These are phyloP conservation scores for Suhomyces kunorum DNA, from an alignment of 1,139 yeast species.

Conservation along the genomic window DNA sequence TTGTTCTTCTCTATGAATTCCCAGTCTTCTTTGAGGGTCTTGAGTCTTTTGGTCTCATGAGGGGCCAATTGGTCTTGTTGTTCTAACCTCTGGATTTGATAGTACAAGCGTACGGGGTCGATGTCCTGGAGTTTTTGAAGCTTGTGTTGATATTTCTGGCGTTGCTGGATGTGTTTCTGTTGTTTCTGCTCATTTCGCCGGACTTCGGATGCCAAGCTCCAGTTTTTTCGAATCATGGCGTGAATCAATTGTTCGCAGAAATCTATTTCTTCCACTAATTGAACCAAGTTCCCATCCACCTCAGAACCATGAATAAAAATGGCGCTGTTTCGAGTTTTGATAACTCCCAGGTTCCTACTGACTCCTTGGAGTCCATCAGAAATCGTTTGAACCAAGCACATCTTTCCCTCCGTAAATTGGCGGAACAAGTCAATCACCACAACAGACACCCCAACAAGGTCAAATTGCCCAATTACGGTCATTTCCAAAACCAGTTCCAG, in stretches of 20 bases:
- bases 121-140: conserved; percentile 27
- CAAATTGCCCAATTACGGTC: conserved; percentile 43
- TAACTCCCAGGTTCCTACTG: conserved; percentile 36
- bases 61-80: conserved; percentile 19
- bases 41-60: conserved; percentile 26
- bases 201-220: conserved; percentile 46
- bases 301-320: conserved; percentile 3
- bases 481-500: conserved; percentile 75
- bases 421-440: conserved; percentile 46
- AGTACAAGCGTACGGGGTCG: conserved; percentile 39
- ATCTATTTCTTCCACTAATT: background rate
- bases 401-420: conserved; percentile 43
- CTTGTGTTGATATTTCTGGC: conserved; percentile 39
- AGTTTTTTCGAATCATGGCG: conserved; percentile 44
- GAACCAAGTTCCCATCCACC: too few relatives aligned
- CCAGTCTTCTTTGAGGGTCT: conserved; percentile 41
- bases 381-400: conserved; percentile 48
- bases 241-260: background rate
- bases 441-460: conserved; percentile 41
- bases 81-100: conserved; percentile 32
- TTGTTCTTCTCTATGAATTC: conserved; percentile 37
- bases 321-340: conserved; percentile 17
- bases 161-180: conserved; percentile 39
- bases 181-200: conserved; percentile 40
- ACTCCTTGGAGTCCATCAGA: conserved; percentile 45